Conservation (phyloP, 1,284 basidiomycete species). For the Meripilus lineatus region DNA sequence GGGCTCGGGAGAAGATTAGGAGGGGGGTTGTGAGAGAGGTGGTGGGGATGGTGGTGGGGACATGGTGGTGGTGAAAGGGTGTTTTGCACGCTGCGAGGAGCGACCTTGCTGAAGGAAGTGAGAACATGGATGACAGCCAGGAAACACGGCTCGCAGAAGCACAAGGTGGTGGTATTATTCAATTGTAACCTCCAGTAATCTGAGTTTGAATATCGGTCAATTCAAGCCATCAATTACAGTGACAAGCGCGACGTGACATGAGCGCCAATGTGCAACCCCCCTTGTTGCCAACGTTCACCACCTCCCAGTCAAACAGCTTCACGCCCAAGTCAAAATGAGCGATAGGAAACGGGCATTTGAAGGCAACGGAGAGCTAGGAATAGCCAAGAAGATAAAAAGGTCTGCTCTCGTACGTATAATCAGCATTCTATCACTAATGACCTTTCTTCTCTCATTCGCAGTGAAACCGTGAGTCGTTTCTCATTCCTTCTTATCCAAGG, state of each 20-base stretch:
- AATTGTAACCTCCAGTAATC: not conserved
- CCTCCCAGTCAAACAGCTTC: conserved; percentile 1
- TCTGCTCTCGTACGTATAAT: conserved; percentile 26
- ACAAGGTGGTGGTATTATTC: not conserved
- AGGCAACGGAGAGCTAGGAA: conserved; percentile 42
- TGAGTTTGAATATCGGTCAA: conserved; percentile 6
- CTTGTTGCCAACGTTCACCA: conserved; percentile 11
- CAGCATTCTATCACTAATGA: conserved; percentile 9
- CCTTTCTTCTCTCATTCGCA: conserved; percentile 24
- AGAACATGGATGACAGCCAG: conserved; percentile 20
- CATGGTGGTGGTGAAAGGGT: conserved; percentile 1
- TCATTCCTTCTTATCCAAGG: conserved; percentile 46
- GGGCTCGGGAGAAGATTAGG: conserved; percentile 26
- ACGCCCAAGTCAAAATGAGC: conserved; percentile 23
- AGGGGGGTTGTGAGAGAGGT: conserved; percentile 8
- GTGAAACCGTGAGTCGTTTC: conserved; percentile 62
- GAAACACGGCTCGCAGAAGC: not conserved
- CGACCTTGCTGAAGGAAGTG: conserved; percentile 26
- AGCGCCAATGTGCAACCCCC: no score
- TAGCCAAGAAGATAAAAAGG: conserved; percentile 69
- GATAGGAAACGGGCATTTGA: conserved; percentile 33
- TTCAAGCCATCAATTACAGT: no score
- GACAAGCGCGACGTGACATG: no score
- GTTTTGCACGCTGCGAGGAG: conserved; percentile 25
- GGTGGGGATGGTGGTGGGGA: conserved; percentile 13